Conservation (phyloP, 352 stramenopile genomes). For the Pythium brachiatum region DNA sequence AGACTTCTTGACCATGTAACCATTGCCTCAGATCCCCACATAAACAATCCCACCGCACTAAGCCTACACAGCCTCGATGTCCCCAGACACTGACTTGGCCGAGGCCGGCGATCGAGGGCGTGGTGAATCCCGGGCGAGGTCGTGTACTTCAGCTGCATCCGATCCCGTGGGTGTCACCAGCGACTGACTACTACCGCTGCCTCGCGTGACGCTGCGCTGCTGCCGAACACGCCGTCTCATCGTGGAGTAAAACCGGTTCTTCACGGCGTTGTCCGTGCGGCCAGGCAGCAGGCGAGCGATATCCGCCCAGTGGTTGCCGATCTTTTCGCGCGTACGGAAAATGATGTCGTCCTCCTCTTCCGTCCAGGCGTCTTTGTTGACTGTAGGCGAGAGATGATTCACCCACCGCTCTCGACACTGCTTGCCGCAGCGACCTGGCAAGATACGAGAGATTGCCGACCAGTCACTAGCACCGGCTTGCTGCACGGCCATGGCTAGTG, state of each 20-base stretch:
- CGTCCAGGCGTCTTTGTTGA: slow-evolving; percentile 94
- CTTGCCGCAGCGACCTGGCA: slow-evolving; percentile 94
- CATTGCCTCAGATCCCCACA: too few species aligned
- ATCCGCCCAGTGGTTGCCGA: slow-evolving; percentile 97
- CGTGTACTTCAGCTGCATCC: not conserved
- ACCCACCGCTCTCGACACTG: slow-evolving; percentile 97
- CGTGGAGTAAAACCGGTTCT: slow-evolving; percentile 93
- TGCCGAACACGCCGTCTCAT: slow-evolving; percentile 65
- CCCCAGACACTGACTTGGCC: not conserved
- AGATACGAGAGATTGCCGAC: slow-evolving; percentile 90
- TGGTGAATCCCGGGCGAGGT: slow-evolving; percentile 11
- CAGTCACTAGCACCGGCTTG: slow-evolving; percentile 78
- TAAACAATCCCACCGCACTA: too few species aligned
- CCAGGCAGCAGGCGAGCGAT: slow-evolving; percentile 95
- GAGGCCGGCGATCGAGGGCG: slow-evolving; percentile 13
- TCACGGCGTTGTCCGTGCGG: slow-evolving; percentile 96
- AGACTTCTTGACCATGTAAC: too few species aligned
- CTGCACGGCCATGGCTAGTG: slow-evolving; percentile 49
- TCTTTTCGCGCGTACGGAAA: slow-evolving; percentile 65
- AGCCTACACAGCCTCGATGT: not conserved
- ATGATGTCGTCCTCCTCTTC: slow-evolving; percentile 91
- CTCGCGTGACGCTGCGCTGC: slow-evolving; percentile 34
- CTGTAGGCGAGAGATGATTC: slow-evolving; percentile 94
- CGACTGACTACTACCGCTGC: not conserved
- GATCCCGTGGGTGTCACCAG: not conserved